Evolutionary conservation across 2,329 filamentous ascomycete species (phyloP), one percentile per base, ranked within the genome.

Genomic region (Uncinocarpus reesii): DNA sequence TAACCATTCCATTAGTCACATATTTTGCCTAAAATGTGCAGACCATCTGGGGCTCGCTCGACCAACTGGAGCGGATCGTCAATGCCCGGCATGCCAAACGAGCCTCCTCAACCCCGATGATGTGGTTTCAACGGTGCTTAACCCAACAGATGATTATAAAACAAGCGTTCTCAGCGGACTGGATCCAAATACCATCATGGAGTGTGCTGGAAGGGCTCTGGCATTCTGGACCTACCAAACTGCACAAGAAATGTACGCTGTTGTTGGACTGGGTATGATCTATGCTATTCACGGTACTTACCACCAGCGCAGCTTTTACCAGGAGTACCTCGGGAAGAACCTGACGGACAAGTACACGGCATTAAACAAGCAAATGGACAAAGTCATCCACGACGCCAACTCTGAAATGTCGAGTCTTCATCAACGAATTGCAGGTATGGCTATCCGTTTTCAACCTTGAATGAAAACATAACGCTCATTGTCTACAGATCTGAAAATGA

Each of bases 141-240:
- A 82, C 52, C 87, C 87, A 0, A 81, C 80, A 0, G 89, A 95
- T 58, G 87, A 93, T 55, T 94, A 92, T 71, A 94, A 94, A 65
- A 87, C 85, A 0, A 89, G 82, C 52, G 78, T 93, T 0, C 71
- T 95, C 8, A 87, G 85, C 59, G 90, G 90, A 0, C 69, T 95
- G 1, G 85, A 80, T 52, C 90, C 90, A 0, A 81, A 76, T 28
- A 74, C 82, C 24, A 84, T 95, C 54, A 87, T 94, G 76, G 89
- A 95, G 57, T 93, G 87, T 64, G 84, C 86, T 18, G 80, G 83
- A 4, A 76, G 85, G 55, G 87, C 83, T 1, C 65, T 95, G 54
- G 79, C 77, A 26, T 95, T 95, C 61, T 94, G 87, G 83, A 81
- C 79, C 24, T 95, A 94, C 58, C 86, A 93, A 61, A 78, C 81